phyloP scores from a whole-genome alignment of 1,284 basidiomycete species.

The Cronartium ribicola region DNA sequence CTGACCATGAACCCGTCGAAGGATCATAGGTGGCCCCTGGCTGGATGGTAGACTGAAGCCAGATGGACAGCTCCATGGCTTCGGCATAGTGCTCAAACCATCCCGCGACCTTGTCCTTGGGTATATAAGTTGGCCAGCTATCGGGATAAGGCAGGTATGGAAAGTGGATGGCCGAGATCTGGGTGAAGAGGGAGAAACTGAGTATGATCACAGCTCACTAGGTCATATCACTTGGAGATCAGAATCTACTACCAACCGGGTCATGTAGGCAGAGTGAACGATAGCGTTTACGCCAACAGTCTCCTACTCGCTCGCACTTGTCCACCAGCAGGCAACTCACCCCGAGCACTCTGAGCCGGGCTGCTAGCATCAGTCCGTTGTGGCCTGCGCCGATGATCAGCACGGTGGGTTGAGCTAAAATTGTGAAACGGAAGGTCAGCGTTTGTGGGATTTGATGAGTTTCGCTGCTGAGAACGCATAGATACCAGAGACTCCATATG shows the following conservation, averaged over 20 bases:
- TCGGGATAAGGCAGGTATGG: conserved; percentile 36
- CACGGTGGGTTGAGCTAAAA: conserved; percentile 24
- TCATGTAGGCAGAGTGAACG: conserved; percentile 49
- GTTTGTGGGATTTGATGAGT: not conserved
- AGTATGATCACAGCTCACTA: conserved; percentile 51
- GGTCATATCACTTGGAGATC: conserved; percentile 49
- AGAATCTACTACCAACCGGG: conserved; percentile 41
- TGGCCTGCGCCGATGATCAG: conserved; percentile 61
- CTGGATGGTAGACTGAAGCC: conserved; percentile 60
- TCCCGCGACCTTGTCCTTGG: conserved; percentile 59
- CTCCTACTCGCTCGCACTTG: conserved; percentile 57
- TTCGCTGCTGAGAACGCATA: not conserved
- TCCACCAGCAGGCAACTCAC: conserved; percentile 60
- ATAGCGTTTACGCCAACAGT: conserved; percentile 51
- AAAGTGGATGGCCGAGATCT: conserved; percentile 35
- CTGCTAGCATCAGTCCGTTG: conserved; percentile 62
- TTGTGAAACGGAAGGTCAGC: not conserved
- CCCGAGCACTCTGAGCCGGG: conserved; percentile 60
- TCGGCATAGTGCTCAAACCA: conserved; percentile 67
- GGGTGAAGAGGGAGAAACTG: conserved; percentile 48
- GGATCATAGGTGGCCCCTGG: conserved; percentile 55
- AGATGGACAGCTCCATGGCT: conserved; percentile 63
- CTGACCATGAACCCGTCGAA: conserved; percentile 59
- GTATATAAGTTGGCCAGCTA: conserved; percentile 48
- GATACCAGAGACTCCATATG: not conserved